A percentile compares a stretch with the other conserved stretches of the same genome.
Evolutionary conservation across 208 protist species (phyloP).

Genomic region (Trypanosoma vivax): DNA sequence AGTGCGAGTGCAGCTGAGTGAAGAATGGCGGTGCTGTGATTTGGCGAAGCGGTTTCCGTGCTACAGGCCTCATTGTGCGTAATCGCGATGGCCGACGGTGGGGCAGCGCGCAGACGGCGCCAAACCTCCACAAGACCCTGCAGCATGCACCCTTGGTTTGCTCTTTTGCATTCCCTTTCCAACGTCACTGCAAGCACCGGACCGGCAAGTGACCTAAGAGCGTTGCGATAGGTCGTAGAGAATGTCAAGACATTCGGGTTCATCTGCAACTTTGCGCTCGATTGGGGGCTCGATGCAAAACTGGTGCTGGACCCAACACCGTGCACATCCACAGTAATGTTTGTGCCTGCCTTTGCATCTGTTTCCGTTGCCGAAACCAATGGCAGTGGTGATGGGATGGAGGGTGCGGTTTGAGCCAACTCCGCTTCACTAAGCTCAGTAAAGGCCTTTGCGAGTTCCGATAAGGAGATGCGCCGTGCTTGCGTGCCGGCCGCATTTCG

Average conservation of each 20-base stretch:
- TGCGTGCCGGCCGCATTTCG: neutral
- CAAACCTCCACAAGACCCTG: constrained; percentile 47
- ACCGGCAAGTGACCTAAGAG: constrained; percentile 16
- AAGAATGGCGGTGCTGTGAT: neutral
- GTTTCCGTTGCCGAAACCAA: neutral
- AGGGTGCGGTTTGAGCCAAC: neutral
- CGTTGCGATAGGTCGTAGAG: constrained; percentile 24
- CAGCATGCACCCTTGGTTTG: constrained; percentile 34
- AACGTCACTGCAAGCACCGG: constrained; percentile 25
- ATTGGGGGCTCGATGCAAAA: too few species aligned
- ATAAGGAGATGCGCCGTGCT: constrained; percentile 20
- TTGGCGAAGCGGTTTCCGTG: neutral
- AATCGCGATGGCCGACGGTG: constrained; percentile 3
- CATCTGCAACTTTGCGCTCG: too few species aligned
- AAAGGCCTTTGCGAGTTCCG: constrained; percentile 41
- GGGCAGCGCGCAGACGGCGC: constrained; percentile 12
- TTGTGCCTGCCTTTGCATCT: too few species aligned
- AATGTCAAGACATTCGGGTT: constrained; percentile 17
- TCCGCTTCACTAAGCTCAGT: constrained; percentile 22
- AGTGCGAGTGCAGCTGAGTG: too few species aligned
- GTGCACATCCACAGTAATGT: too few species aligned
- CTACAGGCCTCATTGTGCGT: constrained; percentile 13
- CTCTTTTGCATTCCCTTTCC: constrained; percentile 21
- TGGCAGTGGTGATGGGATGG: neutral
- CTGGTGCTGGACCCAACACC: too few species aligned